phyloP scores from a whole-genome alignment of 2,329 filamentous ascomycete genomes.

The Penicillium sp. region DNA sequence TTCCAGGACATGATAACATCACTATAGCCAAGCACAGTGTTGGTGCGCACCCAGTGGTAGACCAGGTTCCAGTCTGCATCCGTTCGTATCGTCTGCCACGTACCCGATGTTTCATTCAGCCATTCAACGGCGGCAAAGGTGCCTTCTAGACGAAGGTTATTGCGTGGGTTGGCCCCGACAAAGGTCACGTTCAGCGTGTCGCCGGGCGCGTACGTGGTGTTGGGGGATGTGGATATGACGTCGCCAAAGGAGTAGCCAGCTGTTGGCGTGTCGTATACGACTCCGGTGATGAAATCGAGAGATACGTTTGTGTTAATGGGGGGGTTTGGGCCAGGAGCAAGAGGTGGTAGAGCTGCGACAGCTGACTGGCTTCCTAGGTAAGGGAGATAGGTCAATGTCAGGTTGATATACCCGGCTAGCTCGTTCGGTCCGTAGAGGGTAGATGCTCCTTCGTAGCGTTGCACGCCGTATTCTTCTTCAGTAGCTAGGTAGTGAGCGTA shows the following conservation, averaged over 20 bases:
- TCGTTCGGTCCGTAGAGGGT: slow-evolving; percentile 83
- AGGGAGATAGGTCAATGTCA: slow-evolving; percentile 68
- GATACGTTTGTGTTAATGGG: slow-evolving; percentile 75
- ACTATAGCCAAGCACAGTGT: slow-evolving; percentile 66
- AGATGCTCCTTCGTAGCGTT: slow-evolving; percentile 92
- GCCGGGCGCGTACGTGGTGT: slow-evolving; percentile 56
- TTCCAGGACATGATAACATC: slow-evolving; percentile 80
- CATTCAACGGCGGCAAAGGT: slow-evolving; percentile 76
- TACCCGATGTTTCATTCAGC: slow-evolving; percentile 40
- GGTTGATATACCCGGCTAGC: slow-evolving; percentile 80
- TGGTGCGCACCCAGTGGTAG: slow-evolving; percentile 73
- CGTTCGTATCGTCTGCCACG: slow-evolving; percentile 65
- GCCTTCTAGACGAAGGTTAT: slow-evolving; percentile 73
- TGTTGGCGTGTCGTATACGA: slow-evolving; percentile 68
- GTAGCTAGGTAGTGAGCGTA: slow-evolving; percentile 83
- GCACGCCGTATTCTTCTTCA: slow-evolving; percentile 73
- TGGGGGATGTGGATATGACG: slow-evolving; percentile 53
- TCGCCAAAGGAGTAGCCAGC: slow-evolving; percentile 67
- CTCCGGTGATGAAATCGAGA: slow-evolving; percentile 73
- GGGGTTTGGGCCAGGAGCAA: slow-evolving; percentile 57
- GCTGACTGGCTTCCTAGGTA: slow-evolving; percentile 54
- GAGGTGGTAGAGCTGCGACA: slow-evolving; percentile 38
- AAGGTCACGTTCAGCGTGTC: slow-evolving; percentile 65
- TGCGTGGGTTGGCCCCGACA: slow-evolving; percentile 83
- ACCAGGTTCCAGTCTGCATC: slow-evolving; percentile 82